phyloP scores from a whole-genome alignment of 768 basidiomycete species.

The Boletellus ananiceps region DNA sequence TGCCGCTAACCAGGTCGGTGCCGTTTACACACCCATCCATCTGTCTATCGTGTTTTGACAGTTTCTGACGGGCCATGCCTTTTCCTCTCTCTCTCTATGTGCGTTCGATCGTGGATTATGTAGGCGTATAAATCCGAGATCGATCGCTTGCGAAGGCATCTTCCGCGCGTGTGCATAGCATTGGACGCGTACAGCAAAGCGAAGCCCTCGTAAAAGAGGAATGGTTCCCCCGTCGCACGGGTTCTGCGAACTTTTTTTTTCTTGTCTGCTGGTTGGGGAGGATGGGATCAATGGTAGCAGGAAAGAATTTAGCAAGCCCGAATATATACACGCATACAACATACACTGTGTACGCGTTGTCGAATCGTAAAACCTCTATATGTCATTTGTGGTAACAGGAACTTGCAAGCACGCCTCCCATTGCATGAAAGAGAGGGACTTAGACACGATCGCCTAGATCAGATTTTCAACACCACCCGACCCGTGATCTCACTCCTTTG shows the following conservation, averaged over 20 bases:
- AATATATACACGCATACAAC: no score
- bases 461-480: conserved; percentile 20
- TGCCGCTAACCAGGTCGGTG: conserved; percentile 4
- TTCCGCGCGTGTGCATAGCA: conserved; percentile 12
- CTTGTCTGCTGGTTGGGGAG: no score
- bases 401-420: no score
- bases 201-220: not conserved
- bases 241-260: no score
- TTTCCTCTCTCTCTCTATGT: not conserved
- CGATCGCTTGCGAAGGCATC: conserved; percentile 13
- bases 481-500: conserved; percentile 13
- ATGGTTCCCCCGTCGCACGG: no score
- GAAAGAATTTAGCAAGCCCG: no score
- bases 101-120: not conserved
- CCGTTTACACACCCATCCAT: no score
- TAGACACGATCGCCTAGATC: not conserved
- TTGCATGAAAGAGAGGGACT: no score
- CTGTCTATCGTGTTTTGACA: not conserved
- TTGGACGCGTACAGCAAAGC: conserved; percentile 19
- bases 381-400: not conserved
- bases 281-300: no score
- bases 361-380: not conserved
- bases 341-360: no score
- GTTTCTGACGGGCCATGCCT: no score
- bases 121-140: conserved; percentile 17